Evolutionary conservation across 257 asterid species (phyloP).

Genomic region (Capsicum pubescens): DNA sequence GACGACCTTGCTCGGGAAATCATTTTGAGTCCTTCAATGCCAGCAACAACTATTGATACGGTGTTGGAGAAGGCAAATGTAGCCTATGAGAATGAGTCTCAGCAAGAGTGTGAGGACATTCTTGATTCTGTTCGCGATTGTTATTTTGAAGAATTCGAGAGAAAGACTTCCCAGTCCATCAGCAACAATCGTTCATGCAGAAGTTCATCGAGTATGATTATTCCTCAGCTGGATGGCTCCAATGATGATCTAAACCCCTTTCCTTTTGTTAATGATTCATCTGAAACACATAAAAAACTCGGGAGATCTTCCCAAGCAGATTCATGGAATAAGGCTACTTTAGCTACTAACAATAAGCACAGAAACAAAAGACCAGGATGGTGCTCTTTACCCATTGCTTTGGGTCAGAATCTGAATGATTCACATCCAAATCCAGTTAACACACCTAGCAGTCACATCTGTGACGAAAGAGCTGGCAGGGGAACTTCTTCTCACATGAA

Average conservation of each 20-base stretch:
- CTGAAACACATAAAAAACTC: slow-evolving; percentile 45
- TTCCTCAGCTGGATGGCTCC: slow-evolving; percentile 87
- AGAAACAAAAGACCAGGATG: slow-evolving; percentile 61
- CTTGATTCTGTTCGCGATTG: slow-evolving; percentile 78
- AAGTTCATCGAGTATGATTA: slow-evolving; percentile 44
- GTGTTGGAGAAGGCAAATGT: slow-evolving; percentile 82
- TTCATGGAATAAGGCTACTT: slow-evolving; percentile 39
- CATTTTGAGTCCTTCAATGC: slow-evolving; percentile 81
- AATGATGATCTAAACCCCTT: slow-evolving; percentile 56
- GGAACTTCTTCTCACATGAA: slow-evolving; percentile 19
- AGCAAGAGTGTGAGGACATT: slow-evolving; percentile 97
- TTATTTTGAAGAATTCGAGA: slow-evolving; percentile 51
- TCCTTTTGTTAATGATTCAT: slow-evolving; percentile 47
- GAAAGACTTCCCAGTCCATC: slow-evolving; percentile 40
- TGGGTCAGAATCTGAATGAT: slow-evolving; percentile 42
- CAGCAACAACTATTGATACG: slow-evolving; percentile 62
- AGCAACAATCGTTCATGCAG: slow-evolving; percentile 41
- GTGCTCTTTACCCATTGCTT: slow-evolving; percentile 79
- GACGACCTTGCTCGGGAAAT: slow-evolving; percentile 85
- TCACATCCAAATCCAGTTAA: slow-evolving; percentile 40
- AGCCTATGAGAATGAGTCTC: slow-evolving; percentile 87
- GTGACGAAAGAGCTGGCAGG: slow-evolving; percentile 40
- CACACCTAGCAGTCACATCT: slow-evolving; percentile 38
- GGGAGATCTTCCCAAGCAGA: slow-evolving; percentile 40
- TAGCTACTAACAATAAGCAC: slow-evolving; percentile 44